Base-by-base conservation (phyloP, 371 early-diverging fungal species). In the Circinella minor region DNA sequence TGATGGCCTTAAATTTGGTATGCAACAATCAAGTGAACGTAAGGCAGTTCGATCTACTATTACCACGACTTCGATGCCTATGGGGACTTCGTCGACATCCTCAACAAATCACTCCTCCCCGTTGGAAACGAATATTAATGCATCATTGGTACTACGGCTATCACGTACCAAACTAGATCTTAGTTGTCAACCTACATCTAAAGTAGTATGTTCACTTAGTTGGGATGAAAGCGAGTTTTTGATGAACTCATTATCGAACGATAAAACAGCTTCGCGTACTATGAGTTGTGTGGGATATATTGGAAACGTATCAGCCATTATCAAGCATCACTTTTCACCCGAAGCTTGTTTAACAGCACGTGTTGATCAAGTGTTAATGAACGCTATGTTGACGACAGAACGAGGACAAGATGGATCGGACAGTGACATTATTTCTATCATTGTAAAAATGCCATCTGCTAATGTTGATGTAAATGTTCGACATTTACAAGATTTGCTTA, bases 321-420 rank as follows among this genome's bases (percentile, higher is more conserved):
- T 94, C 34, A 91, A 90, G 15, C 93, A 95, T 69, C 83, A 88
- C 17, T 95, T 93, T 70, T 95, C 95, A 9, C 93, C 93, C 13
- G 94, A 94, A 70, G 89, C 93, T 59, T 94, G 94, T 65, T 74
- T 94, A 55, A 79, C 79, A 43, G 85, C 86, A 9, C 87, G 84
- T 55, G 79, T 93, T 15, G 87, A 91, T 20, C 82, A 85, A 10
- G 75, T 89, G 61, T 67, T 82, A 47, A 87, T 90, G 63, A 91
- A 88, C 66, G 86, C 82, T 1, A 86, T 86, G 69, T 77, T 90
- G 13, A 86, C 81, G 37, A 86, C 87, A 0, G 81, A 80, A 60
- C 66, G 87, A 65, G 47, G 72, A 68, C 38, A 63, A 6, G 51
- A 74, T 17, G 63, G 61, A 54, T 51, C 51, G 36, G 69, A 74